Evolutionary conservation across 768 basidiomycete genomes (phyloP), one percentile per base, ranked within the genome.

Genomic region (Lepiota venenata): DNA sequence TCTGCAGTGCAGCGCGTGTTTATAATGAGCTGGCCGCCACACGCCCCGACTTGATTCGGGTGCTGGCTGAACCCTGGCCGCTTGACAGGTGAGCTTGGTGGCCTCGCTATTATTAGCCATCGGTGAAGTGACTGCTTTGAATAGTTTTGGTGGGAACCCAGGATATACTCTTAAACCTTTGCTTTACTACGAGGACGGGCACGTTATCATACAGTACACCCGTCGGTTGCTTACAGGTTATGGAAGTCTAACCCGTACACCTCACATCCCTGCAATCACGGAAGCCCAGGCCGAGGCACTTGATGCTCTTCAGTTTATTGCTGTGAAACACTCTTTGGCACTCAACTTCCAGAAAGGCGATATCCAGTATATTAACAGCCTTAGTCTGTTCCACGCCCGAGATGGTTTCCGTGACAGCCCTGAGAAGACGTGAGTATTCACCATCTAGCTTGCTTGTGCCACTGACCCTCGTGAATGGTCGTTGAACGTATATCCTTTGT

Each of bases 251-350:
- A 60, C 64, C 2, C 71, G 77, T 22, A 69, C 66, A 16, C 41
- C 66, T 15, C 51, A 71, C 43, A 75, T 77, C 45, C 74, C 76
- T 7, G 74, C 76, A 1, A 75, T 79, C 53, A 73, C 74, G 4
- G 77, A 79, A 59, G 76, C 74, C 4, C 77, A 79, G 52, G 77
- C 77, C 0, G 77, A 79, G 58, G 76, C 77, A 4, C 66, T 79
- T 12, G 53, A 55, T 32, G 48, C 53, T 7, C 36, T 55, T 20
- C 77, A 77, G 58, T 79, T 74, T 63, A 56, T 73, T 11, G 77
- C 71, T 1, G 74, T 76, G 55, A 74, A 74, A 55, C 70, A 70
- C 57, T 70, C 71, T 20, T 60, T 79, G 3, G 73, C 64, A 1
- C 66, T 79, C 43, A 77, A 76, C 53, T 77, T 79, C 63, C 66